Evolutionary conservation across 495 filamentous ascomycete genomes (phyloP).

Genomic region (Tuber magnatum): DNA sequence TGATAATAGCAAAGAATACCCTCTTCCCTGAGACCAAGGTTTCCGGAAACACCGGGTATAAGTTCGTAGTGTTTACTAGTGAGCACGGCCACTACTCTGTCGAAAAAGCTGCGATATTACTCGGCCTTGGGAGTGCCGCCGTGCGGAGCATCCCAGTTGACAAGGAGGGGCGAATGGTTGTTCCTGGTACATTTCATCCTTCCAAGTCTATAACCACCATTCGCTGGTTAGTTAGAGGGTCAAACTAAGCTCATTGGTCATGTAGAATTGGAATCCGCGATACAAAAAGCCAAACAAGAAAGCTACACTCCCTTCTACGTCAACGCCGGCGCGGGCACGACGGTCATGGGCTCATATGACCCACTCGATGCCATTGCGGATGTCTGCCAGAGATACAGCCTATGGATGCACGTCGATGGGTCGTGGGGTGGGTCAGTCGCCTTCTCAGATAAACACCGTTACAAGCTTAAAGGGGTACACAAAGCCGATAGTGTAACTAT

Average conservation of each 20-base stretch:
- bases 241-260: conserved; percentile 14
- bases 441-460: conserved; percentile 60
- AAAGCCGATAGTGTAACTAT: conserved; percentile 72
- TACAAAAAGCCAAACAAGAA: conserved; percentile 53
- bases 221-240: conserved; percentile 8
- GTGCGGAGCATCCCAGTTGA: conserved; percentile 74
- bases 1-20: conserved; percentile 82
- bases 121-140: conserved; percentile 67
- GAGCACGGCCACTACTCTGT: conserved; percentile 86
- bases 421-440: conserved; percentile 81
- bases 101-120: conserved; percentile 85
- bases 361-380: conserved; percentile 63
- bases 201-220: neutral
- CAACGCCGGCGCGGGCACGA: conserved; percentile 91
- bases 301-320: conserved; percentile 85
- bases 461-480: conserved; percentile 61
- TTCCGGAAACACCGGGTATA: conserved; percentile 56
- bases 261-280: conserved; percentile 53
- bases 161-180: conserved; percentile 60
- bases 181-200: conserved; percentile 37
- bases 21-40: conserved; percentile 69
- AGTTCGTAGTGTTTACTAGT: conserved; percentile 80
- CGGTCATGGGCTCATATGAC: conserved; percentile 84
- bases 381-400: conserved; percentile 60
- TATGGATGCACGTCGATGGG: conserved; percentile 90